Evolutionary conservation across 345 rosid genomes (phyloP).

Genomic region (Theobroma cacao): DNA sequence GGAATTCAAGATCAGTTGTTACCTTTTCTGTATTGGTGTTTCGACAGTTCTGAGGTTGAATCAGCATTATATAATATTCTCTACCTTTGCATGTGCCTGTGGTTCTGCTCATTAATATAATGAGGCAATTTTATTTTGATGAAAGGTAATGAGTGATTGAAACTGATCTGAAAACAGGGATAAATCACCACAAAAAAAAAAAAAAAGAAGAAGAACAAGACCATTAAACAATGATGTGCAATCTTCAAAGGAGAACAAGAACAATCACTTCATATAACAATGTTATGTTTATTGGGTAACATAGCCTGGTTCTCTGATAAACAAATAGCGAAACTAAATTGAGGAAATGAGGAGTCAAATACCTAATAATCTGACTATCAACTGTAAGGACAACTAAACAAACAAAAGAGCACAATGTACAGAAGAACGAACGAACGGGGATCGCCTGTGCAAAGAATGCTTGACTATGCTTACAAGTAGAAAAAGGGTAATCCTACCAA

Average conservation of each 20-base stretch:
- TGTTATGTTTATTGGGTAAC: background rate
- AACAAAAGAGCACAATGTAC: constrained; percentile 42
- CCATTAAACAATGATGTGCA: background rate
- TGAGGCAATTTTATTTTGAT: background rate
- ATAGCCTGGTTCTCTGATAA: background rate
- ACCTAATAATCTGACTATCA: constrained; percentile 3
- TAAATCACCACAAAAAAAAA: background rate
- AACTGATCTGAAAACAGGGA: background rate
- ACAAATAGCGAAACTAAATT: background rate
- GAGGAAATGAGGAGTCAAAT: background rate
- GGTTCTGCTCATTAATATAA: background rate
- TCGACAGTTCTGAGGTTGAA: background rate
- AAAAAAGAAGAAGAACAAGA: background rate
- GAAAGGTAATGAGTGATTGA: background rate
- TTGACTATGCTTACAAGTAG: constrained; percentile 33
- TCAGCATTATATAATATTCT: background rate
- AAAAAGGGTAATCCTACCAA: constrained; percentile 25
- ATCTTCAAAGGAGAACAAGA: background rate
- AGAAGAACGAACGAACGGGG: constrained; percentile 37
- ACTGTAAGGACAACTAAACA: constrained; percentile 8
- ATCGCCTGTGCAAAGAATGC: constrained; percentile 67
- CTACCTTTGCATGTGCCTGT: background rate
- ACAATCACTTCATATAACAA: background rate
- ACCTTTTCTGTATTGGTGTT: background rate
- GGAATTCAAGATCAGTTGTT: background rate